Conservation (phyloP, 208 protist genomes). For the Wallacemonas collosoma region DNA sequence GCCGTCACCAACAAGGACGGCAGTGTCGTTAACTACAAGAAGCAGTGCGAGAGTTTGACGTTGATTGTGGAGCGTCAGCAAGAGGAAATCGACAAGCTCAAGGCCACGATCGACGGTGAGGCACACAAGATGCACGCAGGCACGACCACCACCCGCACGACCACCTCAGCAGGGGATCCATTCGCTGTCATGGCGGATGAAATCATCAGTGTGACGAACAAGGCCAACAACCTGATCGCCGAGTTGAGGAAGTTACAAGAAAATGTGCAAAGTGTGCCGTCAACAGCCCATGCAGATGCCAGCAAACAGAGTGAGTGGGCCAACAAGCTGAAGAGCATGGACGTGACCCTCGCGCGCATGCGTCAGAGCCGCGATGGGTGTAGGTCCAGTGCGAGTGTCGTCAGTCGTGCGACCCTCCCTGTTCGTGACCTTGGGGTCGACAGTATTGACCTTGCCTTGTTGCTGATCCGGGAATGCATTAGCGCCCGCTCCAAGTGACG, state of each 20-base stretch:
- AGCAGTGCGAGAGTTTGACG: conserved; percentile 34
- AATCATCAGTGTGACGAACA: conserved; percentile 14
- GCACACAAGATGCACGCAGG: conserved; percentile 2
- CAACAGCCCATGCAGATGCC: neutral
- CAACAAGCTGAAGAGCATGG: neutral
- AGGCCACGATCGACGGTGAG: conserved; percentile 28
- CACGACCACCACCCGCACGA: conserved; percentile 15
- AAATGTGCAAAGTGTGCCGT: neutral
- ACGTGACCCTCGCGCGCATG: neutral
- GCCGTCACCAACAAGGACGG: conserved; percentile 20
- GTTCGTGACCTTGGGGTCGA: conserved; percentile 5
- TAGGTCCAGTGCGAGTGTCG: neutral
- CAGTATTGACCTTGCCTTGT: neutral
- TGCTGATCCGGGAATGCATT: neutral
- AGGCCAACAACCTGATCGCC: conserved; percentile 18
- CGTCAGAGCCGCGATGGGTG: neutral
- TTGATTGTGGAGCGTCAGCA: conserved; percentile 13
- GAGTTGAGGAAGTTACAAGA: conserved; percentile 19
- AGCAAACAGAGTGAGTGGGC: neutral
- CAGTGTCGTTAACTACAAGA: conserved; percentile 25
- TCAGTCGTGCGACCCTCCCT: neutral
- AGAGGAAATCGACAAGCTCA: conserved; percentile 21
- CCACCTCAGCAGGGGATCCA: neutral
- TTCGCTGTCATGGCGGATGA: neutral
- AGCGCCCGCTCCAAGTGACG: neutral